Evolutionary conservation across 2,329 filamentous ascomycete genomes (phyloP).

Genomic region (Hortaea werneckii): DNA sequence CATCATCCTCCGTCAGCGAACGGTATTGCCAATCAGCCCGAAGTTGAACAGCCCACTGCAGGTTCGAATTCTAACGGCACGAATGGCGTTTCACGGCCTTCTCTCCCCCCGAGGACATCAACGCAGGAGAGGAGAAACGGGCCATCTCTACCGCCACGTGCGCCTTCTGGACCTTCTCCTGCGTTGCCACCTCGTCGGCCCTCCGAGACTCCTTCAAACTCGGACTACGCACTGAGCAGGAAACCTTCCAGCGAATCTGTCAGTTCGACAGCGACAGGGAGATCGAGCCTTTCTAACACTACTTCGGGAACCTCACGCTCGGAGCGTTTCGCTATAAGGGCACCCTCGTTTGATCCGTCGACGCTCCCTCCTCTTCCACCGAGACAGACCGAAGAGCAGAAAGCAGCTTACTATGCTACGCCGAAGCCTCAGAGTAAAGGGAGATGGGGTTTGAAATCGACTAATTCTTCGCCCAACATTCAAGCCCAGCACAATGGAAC

Average conservation of each 20-base stretch:
- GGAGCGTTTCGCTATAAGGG: conserved; percentile 17
- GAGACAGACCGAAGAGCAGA: conserved; percentile 34
- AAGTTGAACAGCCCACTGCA: conserved; percentile 7
- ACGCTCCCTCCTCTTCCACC: conserved; percentile 46
- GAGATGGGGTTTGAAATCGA: conserved; percentile 13
- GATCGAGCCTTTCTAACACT: conserved; percentile 38
- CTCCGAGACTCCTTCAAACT: conserved; percentile 26
- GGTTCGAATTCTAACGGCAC: conserved; percentile 11
- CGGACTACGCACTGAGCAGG: conserved; percentile 21
- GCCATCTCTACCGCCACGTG: conserved; percentile 41
- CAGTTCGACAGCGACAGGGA: conserved; percentile 38
- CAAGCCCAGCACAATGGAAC: conserved; percentile 14
- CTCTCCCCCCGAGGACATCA: conserved; percentile 36
- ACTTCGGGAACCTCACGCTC: conserved; percentile 19
- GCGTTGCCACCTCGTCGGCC: conserved; percentile 34
- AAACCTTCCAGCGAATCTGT: conserved; percentile 41
- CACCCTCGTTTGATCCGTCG: conserved; percentile 47
- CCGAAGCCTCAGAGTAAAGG: conserved; percentile 11
- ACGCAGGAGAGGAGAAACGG: conserved; percentile 21
- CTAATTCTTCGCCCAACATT: conserved; percentile 15
- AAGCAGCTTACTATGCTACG: conserved; percentile 21
- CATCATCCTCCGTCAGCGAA: conserved; percentile 26
- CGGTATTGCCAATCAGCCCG: conserved; percentile 31
- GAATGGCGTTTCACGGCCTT: conserved; percentile 25
- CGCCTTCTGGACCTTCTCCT: conserved; percentile 26